Percentiles rank a stretch among this genome's conserved stretches.
These are phyloP conservation scores for Cladophialophora immunda DNA, from an alignment of 2,329 filamentous ascomycete genomes.

Conservation along the genomic window DNA sequence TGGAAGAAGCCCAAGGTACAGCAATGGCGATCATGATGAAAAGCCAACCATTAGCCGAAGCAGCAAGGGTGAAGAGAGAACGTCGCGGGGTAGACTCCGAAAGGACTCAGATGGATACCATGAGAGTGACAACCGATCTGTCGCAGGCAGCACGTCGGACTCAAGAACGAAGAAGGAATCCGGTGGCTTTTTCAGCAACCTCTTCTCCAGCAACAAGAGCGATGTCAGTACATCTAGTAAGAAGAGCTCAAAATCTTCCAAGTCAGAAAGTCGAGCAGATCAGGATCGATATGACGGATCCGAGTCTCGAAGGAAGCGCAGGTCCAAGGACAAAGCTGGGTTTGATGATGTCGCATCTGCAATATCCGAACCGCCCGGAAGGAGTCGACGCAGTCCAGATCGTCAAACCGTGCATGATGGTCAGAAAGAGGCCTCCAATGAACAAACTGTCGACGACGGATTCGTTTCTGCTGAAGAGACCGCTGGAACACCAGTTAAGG, in stretches of 20 bases:
- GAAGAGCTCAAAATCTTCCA: constrained; percentile 45
- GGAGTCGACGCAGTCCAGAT: constrained; percentile 25
- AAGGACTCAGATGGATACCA: constrained; percentile 40
- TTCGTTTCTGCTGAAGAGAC: constrained; percentile 41
- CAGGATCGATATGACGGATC: constrained; percentile 49
- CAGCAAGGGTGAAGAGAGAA: constrained; percentile 45
- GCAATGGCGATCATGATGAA: constrained; percentile 48
- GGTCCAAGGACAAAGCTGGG: constrained; percentile 31
- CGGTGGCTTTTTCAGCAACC: constrained; percentile 47
- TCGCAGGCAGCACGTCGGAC: constrained; percentile 24
- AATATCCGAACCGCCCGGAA: constrained; percentile 21
- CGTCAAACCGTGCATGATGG: constrained; percentile 33
- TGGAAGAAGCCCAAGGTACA: constrained; percentile 45
- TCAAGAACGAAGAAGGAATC: constrained; percentile 44
- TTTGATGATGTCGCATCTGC: constrained; percentile 25
- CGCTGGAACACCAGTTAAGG: constrained; percentile 17
- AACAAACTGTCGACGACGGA: constrained; percentile 39
- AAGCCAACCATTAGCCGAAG: constrained; percentile 48
- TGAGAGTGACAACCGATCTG: constrained; percentile 31
- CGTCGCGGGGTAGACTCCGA: constrained; percentile 45
- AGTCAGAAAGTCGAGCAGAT: constrained; percentile 49
- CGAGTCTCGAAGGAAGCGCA: constrained; percentile 44
- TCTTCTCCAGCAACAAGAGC: constrained; percentile 45
- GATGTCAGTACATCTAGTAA: constrained; percentile 39
- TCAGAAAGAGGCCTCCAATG: constrained; percentile 46